Conservation (phyloP, 108 stramenopile genomes). For the Skeletonema potamos region DNA sequence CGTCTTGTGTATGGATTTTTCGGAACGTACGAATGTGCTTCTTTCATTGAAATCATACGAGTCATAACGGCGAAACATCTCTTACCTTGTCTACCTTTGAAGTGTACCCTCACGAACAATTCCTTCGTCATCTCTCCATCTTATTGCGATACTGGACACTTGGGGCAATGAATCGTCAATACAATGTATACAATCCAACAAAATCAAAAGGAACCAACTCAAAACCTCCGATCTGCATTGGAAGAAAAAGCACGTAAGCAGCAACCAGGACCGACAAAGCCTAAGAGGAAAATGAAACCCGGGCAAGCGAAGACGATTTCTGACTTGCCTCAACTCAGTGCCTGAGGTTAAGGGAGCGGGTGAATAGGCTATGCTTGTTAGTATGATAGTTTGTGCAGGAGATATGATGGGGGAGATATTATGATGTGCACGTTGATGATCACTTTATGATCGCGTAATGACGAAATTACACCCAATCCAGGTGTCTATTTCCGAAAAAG, state of each 20-base stretch:
- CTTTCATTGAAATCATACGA: constrained; percentile 66
- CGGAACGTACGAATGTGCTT: constrained; percentile 64
- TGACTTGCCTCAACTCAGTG: constrained; percentile 81
- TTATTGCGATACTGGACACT: too few species aligned
- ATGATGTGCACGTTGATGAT: constrained; percentile 15
- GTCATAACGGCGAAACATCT: constrained; percentile 65
- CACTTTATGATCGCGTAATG: constrained; percentile 29
- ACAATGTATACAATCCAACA: neutral
- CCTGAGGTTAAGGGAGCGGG: constrained; percentile 87
- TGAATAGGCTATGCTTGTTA: constrained; percentile 8
- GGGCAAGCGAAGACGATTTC: constrained; percentile 86
- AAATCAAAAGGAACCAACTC: constrained; percentile 51
- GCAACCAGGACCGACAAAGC: constrained; percentile 33
- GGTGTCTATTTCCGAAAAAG: neutral
- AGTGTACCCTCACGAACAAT: too few species aligned
- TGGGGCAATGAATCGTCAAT: neutral
- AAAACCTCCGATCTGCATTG: constrained; percentile 74
- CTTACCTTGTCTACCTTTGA: constrained; percentile 1
- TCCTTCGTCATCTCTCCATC: too few species aligned
- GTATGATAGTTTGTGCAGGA: neutral
- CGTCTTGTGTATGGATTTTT: neutral
- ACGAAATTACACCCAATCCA: constrained; percentile 9
- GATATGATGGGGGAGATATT: neutral
- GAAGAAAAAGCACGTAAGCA: constrained; percentile 72
- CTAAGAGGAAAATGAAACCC: constrained; percentile 75